Evolutionary conservation across 2,329 filamentous ascomycete genomes (phyloP).

Genomic region (Fusarium marasasianum): DNA sequence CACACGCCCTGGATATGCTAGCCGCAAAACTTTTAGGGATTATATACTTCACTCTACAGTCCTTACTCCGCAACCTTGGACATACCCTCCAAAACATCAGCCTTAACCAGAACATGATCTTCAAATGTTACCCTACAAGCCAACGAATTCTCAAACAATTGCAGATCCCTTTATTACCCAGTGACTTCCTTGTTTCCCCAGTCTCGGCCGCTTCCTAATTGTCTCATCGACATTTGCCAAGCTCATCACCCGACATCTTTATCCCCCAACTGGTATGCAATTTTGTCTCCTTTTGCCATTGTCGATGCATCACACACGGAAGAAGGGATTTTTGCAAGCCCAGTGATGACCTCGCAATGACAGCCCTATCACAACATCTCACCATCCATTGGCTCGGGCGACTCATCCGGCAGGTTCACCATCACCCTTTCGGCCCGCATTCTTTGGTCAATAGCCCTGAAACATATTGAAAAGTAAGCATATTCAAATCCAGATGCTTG

Average conservation of each 20-base stretch:
- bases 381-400: neutral
- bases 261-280: neutral
- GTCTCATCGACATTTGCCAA: neutral
- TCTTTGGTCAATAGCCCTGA: neutral
- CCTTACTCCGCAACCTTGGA: rapidly evolving
- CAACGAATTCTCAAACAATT: neutral
- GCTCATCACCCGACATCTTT: neutral
- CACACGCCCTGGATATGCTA: neutral
- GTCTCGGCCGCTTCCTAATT: neutral
- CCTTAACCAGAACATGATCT: neutral
- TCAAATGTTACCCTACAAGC: neutral
- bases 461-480: neutral
- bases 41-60: rapidly evolving
- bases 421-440: neutral
- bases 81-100: neutral
- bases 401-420: neutral
- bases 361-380: neutral
- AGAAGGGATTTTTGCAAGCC: neutral
- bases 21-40: rapidly evolving
- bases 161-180: neutral
- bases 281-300: neutral
- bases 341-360: neutral
- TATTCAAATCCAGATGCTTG: neutral
- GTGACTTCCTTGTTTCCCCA: neutral
- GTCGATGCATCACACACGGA: constrained; percentile 1